A percentile compares a stretch with the other conserved stretches of the same genome.
Conservation (phyloP, 805 yeast genomes). For the Yamadazyma tumulicola region DNA sequence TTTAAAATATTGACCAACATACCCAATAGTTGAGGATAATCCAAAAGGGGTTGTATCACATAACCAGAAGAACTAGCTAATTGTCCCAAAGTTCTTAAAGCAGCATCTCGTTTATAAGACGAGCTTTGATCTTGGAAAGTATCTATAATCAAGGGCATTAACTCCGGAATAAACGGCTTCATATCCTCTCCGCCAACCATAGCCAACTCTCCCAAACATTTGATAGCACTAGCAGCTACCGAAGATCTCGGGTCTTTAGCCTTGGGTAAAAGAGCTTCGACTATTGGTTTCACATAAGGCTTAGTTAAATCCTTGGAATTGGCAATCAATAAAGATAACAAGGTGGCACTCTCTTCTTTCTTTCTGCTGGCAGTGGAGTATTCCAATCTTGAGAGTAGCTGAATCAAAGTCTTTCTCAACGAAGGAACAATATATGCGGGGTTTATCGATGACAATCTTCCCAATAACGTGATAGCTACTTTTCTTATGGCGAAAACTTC, state of each 20-base stretch:
- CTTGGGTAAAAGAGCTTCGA: conserved; percentile 76
- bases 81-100: conserved; percentile 83
- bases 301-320: conserved; percentile 79
- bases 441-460: conserved; percentile 78
- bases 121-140: conserved; percentile 92
- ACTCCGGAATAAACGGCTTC: conserved; percentile 61
- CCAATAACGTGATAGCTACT: conserved; percentile 73
- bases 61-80: conserved; percentile 88
- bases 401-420: conserved; percentile 79
- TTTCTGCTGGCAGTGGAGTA: conserved; percentile 70
- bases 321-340: conserved; percentile 68
- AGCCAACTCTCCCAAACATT: conserved; percentile 85
- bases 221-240: conserved; percentile 81
- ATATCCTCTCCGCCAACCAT: conserved; percentile 86
- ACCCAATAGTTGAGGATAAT: conserved; percentile 85
- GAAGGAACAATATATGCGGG: conserved; percentile 97
- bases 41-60: conserved; percentile 88
- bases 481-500: conserved; percentile 81
- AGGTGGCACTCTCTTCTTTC: conserved; percentile 81
- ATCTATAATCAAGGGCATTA: conserved; percentile 85
- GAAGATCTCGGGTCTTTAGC: conserved; percentile 70
- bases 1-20: conserved; percentile 77
- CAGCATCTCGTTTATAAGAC: conserved; percentile 84
- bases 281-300: conserved; percentile 89
- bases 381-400: conserved; percentile 78